A percentile compares a stretch with the other conserved stretches of the same genome.
Conservation (phyloP, 2,329 filamentous ascomycete species). For the Ceratocystis harringtonii region DNA sequence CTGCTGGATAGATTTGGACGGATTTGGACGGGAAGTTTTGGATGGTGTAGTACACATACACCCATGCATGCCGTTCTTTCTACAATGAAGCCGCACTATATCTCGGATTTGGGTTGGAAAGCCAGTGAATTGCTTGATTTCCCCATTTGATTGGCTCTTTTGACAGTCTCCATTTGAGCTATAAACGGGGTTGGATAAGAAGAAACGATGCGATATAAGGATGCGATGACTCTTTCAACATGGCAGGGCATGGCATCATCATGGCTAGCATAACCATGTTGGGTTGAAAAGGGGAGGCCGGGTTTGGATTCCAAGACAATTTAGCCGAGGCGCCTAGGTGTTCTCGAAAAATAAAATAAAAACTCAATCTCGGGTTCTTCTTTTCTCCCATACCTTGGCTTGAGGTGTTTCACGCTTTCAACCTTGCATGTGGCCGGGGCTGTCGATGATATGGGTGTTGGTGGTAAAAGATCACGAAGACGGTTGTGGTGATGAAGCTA, state of each 20-base stretch:
- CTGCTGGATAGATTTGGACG: no score
- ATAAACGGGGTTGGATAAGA: neutral
- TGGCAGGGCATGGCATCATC: neutral
- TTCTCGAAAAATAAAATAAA: neutral
- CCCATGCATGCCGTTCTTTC: no score
- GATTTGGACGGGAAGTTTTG: no score
- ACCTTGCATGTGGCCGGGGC: neutral
- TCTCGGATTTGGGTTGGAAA: no score
- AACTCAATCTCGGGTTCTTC: neutral
- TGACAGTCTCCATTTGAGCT: neutral
- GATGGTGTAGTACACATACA: no score
- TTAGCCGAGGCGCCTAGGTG: neutral
- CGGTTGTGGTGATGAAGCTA: neutral
- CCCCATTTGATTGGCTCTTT: no score
- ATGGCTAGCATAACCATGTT: neutral
- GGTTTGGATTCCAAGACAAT: neutral
- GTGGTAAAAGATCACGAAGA: neutral
- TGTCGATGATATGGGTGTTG: neutral
- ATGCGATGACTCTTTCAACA: neutral
- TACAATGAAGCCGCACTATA: no score
- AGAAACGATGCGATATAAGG: neutral
- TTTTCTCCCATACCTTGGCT: neutral
- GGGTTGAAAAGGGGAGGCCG: neutral
- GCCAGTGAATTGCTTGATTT: neutral
- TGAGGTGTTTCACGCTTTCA: neutral